Evolutionary conservation across 164 flowering plant species (phyloP).

Genomic region (Echeveria elegans): DNA sequence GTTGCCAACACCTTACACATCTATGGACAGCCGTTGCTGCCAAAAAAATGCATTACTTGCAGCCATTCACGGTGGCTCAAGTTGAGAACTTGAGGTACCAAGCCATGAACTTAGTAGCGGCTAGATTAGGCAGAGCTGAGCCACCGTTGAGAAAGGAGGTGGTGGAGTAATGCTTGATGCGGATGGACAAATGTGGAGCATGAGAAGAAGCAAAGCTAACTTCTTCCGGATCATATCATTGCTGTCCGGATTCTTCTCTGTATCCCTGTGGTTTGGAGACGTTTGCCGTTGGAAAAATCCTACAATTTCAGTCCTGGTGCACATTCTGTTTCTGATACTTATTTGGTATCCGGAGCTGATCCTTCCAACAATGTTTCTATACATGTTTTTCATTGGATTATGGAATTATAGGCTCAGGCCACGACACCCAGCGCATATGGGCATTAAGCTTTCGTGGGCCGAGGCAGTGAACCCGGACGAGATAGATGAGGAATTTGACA

Average conservation of each 20-base stretch:
- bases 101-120: slow-evolving; percentile 17
- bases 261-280: slow-evolving; percentile 22
- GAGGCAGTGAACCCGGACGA: slow-evolving; percentile 22
- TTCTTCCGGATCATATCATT: slow-evolving; percentile 22
- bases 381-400: slow-evolving; percentile 25
- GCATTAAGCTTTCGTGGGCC: slow-evolving; percentile 19
- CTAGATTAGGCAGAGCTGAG: slow-evolving; percentile 18
- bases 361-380: slow-evolving; percentile 23
- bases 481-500: slow-evolving; percentile 20
- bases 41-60: slow-evolving; percentile 20
- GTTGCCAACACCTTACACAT: slow-evolving; percentile 15
- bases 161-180: slow-evolving; percentile 32
- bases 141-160: slow-evolving; percentile 28
- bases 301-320: slow-evolving; percentile 20
- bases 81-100: slow-evolving; percentile 17
- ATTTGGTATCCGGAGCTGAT: slow-evolving; percentile 26
- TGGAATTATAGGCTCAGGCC: slow-evolving; percentile 25
- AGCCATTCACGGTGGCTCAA: slow-evolving; percentile 16
- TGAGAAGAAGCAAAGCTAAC: slow-evolving; percentile 27
- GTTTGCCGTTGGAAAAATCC: slow-evolving; percentile 30
- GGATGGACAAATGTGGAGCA: slow-evolving; percentile 28
- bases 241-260: slow-evolving; percentile 13
- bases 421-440: slow-evolving; percentile 25
- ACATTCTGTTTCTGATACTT: slow-evolving; percentile 22
- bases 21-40: slow-evolving; percentile 15